phyloP scores from a whole-genome alignment of 1,284 basidiomycete genomes.

The Vanrija sp. region DNA sequence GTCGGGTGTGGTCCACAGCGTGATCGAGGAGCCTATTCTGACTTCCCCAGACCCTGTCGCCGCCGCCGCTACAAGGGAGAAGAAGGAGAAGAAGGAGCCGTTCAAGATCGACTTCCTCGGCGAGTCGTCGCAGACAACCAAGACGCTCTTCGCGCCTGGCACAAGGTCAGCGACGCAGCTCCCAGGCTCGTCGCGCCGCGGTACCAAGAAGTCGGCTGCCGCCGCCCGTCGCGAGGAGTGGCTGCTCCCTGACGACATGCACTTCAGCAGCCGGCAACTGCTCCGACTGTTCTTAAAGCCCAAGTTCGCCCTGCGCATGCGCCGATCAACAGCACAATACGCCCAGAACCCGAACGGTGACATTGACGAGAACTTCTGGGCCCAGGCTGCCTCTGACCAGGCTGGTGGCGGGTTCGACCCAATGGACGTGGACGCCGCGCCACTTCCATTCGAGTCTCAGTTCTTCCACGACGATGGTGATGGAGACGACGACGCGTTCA shows the following conservation, averaged over 20 bases:
- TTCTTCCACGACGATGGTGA: constrained; percentile 95
- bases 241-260: constrained; percentile 92
- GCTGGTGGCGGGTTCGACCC: constrained; percentile 54
- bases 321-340: constrained; percentile 50
- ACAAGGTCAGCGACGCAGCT: constrained; percentile 65
- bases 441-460: constrained; percentile 84
- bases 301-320: constrained; percentile 81
- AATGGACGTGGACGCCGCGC: constrained; percentile 58
- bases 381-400: constrained; percentile 77
- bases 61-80: constrained; percentile 52
- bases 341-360: constrained; percentile 62
- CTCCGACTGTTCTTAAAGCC: constrained; percentile 93
- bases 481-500: constrained; percentile 66
- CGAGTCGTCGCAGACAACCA: constrained; percentile 55
- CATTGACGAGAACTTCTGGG: constrained; percentile 93
- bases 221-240: constrained; percentile 61
- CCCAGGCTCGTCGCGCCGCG: constrained; percentile 49
- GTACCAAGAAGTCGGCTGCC: constrained; percentile 54
- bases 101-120: constrained; percentile 81
- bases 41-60: constrained; percentile 52
- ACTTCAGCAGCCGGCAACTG: constrained; percentile 85
- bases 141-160: constrained; percentile 76
- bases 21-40: background rate
- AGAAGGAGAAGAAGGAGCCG: constrained; percentile 68
- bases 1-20: constrained; percentile 24